Evolutionary conservation across 441 rosid genomes (phyloP).

Genomic region (Jatropha multifida): DNA sequence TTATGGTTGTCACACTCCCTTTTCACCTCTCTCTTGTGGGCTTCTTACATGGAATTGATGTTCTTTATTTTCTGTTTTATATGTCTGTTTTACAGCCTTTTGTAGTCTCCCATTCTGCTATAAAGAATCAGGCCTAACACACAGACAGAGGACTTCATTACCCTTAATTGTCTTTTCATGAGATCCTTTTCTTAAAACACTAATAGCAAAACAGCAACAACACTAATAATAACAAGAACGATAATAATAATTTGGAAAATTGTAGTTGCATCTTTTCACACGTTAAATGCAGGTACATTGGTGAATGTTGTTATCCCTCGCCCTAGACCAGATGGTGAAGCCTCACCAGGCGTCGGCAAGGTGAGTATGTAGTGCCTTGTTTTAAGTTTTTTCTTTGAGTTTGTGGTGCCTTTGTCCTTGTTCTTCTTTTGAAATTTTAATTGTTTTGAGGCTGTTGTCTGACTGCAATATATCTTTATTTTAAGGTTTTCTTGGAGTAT

Average conservation of each 20-base stretch:
- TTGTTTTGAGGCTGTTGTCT: not conserved
- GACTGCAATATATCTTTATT: not conserved
- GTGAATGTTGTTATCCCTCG: too few species aligned
- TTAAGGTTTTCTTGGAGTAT: constrained; percentile 77
- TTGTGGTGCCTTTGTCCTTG: not conserved
- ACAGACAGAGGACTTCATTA: constrained; percentile 73
- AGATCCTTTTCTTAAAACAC: not conserved
- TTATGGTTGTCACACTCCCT: not conserved
- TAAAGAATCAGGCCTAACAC: constrained; percentile 88
- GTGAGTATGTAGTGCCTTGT: constrained; percentile 26
- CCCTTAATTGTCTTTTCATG: constrained; percentile 17
- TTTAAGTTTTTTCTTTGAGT: not conserved
- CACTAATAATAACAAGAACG: not conserved
- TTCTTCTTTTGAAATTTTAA: not conserved
- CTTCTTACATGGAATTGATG: constrained; percentile 34
- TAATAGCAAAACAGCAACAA: too few species aligned
- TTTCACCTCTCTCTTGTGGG: not conserved
- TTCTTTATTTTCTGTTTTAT: constrained; percentile 41
- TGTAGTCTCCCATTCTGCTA: constrained; percentile 71
- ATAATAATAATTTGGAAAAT: constrained; percentile 16
- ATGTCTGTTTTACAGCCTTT: constrained; percentile 91
- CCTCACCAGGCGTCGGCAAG: constrained; percentile 75
- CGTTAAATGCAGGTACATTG: constrained; percentile 61
- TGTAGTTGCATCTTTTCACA: constrained; percentile 38
- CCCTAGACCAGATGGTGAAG: constrained; percentile 29